Conservation (phyloP, 2,329 filamentous ascomycete genomes). For the Zasmidium cellare region DNA sequence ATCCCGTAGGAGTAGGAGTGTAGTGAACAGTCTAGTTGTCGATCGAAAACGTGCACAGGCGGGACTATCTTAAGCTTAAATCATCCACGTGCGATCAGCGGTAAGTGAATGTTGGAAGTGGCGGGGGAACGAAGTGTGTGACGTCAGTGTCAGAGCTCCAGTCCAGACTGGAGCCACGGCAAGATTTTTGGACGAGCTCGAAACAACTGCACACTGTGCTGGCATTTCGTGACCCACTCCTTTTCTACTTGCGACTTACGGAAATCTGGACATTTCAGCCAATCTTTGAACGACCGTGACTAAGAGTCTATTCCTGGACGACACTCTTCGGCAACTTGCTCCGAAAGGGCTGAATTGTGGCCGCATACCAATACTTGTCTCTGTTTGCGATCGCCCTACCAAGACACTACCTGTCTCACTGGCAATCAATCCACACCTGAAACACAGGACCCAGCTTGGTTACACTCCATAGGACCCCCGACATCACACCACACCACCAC, state of each 20-base stretch:
- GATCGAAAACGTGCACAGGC: conserved; percentile 5
- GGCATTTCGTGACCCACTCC: neutral
- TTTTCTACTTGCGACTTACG: too few species aligned
- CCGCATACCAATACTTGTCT: neutral
- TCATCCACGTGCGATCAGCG: too few species aligned
- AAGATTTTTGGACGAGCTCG: neutral
- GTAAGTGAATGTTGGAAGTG: too few species aligned
- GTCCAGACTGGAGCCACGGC: neutral
- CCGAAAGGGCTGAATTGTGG: too few species aligned
- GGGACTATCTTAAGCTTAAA: neutral
- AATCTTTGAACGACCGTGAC: neutral
- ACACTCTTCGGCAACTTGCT: too few species aligned
- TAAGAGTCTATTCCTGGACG: neutral
- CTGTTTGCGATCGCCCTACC: neutral
- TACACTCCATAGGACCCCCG: neutral
- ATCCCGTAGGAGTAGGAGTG: neutral
- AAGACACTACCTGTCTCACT: neutral
- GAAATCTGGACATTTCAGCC: neutral
- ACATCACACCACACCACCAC: neutral
- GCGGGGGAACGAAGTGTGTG: neutral
- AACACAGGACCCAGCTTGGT: neutral
- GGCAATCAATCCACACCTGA: neutral
- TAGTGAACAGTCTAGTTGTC: conserved; percentile 1
- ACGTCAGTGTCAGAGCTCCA: neutral
- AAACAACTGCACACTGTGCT: neutral